A percentile compares a stretch with the other conserved stretches of the same genome.
These are phyloP conservation scores for Adansonia grandidieri DNA, from an alignment of 441 rosid genomes.

Conservation along the genomic window DNA sequence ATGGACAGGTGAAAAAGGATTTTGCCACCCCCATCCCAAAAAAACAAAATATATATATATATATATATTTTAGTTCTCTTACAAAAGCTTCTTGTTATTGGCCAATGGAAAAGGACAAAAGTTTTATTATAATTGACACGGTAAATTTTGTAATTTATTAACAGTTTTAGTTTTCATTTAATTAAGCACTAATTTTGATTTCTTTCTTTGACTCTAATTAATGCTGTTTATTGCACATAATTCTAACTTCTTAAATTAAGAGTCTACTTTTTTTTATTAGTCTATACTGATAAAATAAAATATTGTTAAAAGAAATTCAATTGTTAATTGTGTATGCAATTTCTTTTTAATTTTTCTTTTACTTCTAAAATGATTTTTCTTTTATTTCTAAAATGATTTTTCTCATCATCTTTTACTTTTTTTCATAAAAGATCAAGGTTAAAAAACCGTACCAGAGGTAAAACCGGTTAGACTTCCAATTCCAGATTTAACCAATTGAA, in stretches of 20 bases:
- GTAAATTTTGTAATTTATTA: background rate
- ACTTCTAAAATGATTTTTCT: background rate
- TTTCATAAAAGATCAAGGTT: background rate
- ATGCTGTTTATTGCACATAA: too few species aligned
- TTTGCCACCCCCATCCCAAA: background rate
- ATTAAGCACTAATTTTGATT: too few species aligned
- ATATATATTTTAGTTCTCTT: background rate
- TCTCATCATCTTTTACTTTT: background rate
- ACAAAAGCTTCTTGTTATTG: background rate
- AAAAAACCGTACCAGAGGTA: too few species aligned
- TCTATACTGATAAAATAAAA: background rate
- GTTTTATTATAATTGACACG: background rate
- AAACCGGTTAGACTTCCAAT: too few species aligned
- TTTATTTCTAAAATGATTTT: too few species aligned
- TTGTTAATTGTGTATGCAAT: background rate
- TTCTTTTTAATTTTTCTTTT: background rate
- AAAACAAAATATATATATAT: background rate
- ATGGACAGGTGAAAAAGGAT: background rate
- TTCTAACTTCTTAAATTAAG: background rate
- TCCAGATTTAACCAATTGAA: too few species aligned
- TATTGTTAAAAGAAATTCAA: background rate
- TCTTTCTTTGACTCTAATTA: too few species aligned
- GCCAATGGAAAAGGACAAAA: background rate
- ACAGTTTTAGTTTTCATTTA: background rate
- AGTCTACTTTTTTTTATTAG: background rate